These are phyloP conservation scores for Venustampulla echinocandica DNA, from an alignment of 495 filamentous ascomycete genomes.

Conservation along the genomic window DNA sequence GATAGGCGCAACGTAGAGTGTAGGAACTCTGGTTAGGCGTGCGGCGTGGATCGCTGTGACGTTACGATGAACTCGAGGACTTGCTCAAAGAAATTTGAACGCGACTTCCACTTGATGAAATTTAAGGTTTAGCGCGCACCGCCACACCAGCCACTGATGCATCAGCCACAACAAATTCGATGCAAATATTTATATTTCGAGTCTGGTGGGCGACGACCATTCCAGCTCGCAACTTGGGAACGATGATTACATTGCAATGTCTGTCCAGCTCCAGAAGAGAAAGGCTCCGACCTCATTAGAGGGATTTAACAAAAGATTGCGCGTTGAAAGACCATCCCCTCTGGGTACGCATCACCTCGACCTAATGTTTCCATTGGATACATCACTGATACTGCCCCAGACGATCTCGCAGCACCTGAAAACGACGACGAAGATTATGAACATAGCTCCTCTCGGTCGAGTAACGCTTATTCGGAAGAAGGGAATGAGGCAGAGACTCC, in stretches of 20 bases:
- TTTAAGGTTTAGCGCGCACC: conserved; percentile 22
- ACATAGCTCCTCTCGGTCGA: background rate
- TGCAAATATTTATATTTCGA: conserved; percentile 4
- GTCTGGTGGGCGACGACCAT: no score
- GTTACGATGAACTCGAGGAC: no score
- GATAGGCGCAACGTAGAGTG: conserved; percentile 1
- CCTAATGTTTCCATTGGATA: conserved; percentile 6
- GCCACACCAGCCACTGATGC: background rate
- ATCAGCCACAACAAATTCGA: background rate
- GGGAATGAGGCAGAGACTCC: conserved; percentile 36
- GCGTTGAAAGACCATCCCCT: conserved; percentile 6
- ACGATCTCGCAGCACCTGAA: conserved; percentile 12
- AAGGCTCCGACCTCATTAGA: conserved; percentile 7
- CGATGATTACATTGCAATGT: conserved; percentile 6
- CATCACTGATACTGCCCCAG: background rate
- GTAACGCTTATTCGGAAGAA: conserved; percentile 39
- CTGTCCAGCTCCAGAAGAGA: conserved; percentile 11
- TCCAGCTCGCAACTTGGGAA: no score
- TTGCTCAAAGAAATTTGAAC: conserved; percentile 13
- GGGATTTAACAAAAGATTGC: conserved; percentile 6
- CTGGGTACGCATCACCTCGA: conserved; percentile 3
- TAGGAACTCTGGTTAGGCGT: background rate
- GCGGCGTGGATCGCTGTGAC: background rate
- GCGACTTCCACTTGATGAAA: conserved; percentile 1
- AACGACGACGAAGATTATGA: conserved; percentile 12